Evolutionary conservation across 352 stramenopile species (phyloP).

Genomic region (Pythium utonaiense): DNA sequence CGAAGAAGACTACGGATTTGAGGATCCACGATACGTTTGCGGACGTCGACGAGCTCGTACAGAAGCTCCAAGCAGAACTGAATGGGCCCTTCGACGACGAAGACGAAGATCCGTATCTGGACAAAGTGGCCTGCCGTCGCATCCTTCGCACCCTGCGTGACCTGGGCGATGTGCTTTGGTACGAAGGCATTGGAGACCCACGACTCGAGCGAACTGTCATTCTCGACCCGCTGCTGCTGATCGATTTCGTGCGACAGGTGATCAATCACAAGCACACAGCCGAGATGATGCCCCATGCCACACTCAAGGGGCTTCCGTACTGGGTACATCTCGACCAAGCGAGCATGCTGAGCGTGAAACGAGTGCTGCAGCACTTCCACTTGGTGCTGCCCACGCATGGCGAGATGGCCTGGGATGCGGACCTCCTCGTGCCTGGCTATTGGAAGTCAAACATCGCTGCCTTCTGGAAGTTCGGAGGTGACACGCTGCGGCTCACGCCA

Average conservation of each 20-base stretch:
- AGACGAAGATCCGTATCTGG: neutral
- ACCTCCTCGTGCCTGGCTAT: neutral
- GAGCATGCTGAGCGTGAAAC: conserved; percentile 15
- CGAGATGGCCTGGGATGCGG: conserved; percentile 11
- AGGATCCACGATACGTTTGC: neutral
- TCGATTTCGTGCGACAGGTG: conserved; percentile 8
- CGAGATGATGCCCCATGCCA: neutral
- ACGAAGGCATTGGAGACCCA: neutral
- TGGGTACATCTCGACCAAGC: neutral
- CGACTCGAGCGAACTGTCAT: neutral
- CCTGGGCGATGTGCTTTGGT: conserved; percentile 10
- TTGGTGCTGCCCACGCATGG: conserved; percentile 5
- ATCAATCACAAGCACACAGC: conserved; percentile 4
- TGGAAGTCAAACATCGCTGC: neutral
- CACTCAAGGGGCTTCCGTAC: neutral
- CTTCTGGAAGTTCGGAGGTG: neutral
- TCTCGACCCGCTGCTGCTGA: conserved; percentile 3
- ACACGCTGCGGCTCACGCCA: neutral
- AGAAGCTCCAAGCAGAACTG: neutral
- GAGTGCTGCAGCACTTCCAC: conserved; percentile 13
- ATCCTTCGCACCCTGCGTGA: conserved; percentile 3
- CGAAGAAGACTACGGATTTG: neutral
- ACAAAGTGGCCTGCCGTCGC: neutral
- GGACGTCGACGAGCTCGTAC: neutral
- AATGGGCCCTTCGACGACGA: neutral